phyloP scores from a whole-genome alignment of 768 basidiomycete genomes.

The Boletus subcaerulescens region DNA sequence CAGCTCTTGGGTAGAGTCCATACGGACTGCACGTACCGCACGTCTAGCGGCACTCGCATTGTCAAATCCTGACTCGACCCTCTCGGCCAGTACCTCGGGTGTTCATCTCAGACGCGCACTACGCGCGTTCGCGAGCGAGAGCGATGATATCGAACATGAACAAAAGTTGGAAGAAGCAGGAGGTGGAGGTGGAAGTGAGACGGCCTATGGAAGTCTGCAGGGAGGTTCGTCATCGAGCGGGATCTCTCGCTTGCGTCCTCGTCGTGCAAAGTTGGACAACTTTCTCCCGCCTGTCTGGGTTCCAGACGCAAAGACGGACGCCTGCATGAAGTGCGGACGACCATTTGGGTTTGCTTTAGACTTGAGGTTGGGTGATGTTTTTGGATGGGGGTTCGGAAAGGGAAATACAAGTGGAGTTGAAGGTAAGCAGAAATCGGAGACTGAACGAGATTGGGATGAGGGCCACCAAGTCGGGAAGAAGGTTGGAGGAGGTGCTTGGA shows the following conservation, averaged over 20 bases:
- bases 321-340: slow-evolving; percentile 81
- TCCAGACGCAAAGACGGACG: slow-evolving; percentile 77
- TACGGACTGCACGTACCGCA: slow-evolving; percentile 67
- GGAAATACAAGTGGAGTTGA: slow-evolving; percentile 38
- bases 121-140: slow-evolving; percentile 63
- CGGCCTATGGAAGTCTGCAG: not conserved
- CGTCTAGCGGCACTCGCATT: slow-evolving; percentile 68
- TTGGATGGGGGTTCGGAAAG: slow-evolving; percentile 26
- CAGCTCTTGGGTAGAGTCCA: slow-evolving; percentile 65
- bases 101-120: slow-evolving; percentile 71
- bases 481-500: slow-evolving; percentile 28
- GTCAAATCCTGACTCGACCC: slow-evolving; percentile 75
- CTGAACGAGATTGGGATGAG: slow-evolving; percentile 6
- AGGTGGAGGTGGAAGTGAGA: slow-evolving; percentile 36
- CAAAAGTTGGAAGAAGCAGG: slow-evolving; percentile 43
- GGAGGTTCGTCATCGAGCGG: not conserved
- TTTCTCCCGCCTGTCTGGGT: slow-evolving; percentile 94
- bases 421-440: slow-evolving; percentile 11
- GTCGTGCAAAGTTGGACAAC: slow-evolving; percentile 36
- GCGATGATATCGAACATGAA: slow-evolving; percentile 30
- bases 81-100: slow-evolving; percentile 74
- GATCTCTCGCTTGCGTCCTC: slow-evolving; percentile 8
- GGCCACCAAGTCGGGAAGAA: slow-evolving; percentile 7
- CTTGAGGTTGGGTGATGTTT: slow-evolving; percentile 24
- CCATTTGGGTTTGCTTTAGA: slow-evolving; percentile 56